Evolutionary conservation across 495 filamentous ascomycete genomes (phyloP).

Genomic region (Xylaria scruposa): DNA sequence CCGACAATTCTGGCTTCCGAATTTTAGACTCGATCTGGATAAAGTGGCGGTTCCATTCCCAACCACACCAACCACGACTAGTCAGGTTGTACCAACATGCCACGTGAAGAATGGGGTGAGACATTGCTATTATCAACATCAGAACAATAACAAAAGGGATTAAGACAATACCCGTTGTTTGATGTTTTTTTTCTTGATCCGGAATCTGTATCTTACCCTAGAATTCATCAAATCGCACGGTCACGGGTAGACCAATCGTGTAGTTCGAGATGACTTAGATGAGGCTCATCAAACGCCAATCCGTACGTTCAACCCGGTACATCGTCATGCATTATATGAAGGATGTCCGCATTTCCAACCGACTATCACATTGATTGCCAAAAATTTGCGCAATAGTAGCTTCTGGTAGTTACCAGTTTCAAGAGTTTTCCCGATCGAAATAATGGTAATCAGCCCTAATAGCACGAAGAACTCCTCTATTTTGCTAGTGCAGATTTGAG

Average conservation of each 20-base stretch:
- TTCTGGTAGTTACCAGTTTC: background rate
- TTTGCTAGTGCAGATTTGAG: background rate
- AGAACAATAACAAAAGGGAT: background rate
- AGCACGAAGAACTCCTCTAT: background rate
- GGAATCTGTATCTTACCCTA: conserved; percentile 10
- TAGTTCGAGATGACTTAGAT: background rate
- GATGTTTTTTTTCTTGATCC: background rate
- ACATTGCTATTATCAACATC: background rate
- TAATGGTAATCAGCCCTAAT: background rate
- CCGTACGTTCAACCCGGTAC: background rate
- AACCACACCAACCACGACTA: conserved; percentile 14
- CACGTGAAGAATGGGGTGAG: conserved; percentile 15
- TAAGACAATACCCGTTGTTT: background rate
- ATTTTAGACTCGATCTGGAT: conserved; percentile 12
- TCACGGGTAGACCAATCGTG: background rate
- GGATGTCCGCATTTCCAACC: background rate
- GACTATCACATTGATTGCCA: background rate
- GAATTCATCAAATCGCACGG: background rate
- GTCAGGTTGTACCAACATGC: background rate
- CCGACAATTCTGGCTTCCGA: conserved; percentile 16
- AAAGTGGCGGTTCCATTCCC: conserved; percentile 13
- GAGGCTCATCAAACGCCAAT: conserved; percentile 25
- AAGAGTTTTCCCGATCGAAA: background rate
- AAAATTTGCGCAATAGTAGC: background rate
- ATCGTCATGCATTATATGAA: background rate